Evolutionary conservation across 495 filamentous ascomycete species (phyloP).

Genomic region (Tuber magnatum): DNA sequence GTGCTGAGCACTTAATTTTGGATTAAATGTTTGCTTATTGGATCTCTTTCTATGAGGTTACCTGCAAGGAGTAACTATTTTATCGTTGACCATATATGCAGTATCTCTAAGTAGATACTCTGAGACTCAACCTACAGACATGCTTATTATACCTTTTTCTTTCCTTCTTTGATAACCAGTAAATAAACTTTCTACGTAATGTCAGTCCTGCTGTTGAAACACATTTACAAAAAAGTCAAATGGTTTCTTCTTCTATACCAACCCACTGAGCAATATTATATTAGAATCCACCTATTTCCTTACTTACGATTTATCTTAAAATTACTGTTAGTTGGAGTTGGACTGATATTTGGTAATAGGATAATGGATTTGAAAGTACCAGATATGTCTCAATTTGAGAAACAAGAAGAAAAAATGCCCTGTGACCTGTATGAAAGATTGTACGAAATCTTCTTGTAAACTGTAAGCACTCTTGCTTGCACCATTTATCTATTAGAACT

Average conservation of each 20-base stretch:
- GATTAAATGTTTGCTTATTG: not conserved
- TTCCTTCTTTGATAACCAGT: too few species aligned
- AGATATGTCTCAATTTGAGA: not conserved
- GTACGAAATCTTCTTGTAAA: not conserved
- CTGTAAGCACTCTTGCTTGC: not conserved
- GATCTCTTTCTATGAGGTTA: too few species aligned
- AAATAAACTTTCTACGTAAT: not conserved
- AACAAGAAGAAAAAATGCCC: not conserved
- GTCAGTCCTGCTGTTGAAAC: too few species aligned
- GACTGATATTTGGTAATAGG: constrained; percentile 3
- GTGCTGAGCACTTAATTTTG: too few species aligned
- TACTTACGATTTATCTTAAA: not conserved
- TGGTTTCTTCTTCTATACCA: too few species aligned
- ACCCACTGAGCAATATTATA: too few species aligned
- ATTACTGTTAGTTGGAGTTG: not conserved
- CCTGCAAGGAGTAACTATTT: too few species aligned
- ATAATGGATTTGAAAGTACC: not conserved
- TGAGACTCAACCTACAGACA: not conserved
- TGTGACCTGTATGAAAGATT: not conserved
- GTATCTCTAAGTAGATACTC: too few species aligned
- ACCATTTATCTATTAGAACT: not conserved
- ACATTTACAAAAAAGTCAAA: too few species aligned
- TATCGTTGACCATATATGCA: too few species aligned
- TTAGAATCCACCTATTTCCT: not conserved
- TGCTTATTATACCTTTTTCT: too few species aligned